Evolutionary conservation across 768 basidiomycete species (phyloP).

Genomic region (Serendipita sp.): DNA sequence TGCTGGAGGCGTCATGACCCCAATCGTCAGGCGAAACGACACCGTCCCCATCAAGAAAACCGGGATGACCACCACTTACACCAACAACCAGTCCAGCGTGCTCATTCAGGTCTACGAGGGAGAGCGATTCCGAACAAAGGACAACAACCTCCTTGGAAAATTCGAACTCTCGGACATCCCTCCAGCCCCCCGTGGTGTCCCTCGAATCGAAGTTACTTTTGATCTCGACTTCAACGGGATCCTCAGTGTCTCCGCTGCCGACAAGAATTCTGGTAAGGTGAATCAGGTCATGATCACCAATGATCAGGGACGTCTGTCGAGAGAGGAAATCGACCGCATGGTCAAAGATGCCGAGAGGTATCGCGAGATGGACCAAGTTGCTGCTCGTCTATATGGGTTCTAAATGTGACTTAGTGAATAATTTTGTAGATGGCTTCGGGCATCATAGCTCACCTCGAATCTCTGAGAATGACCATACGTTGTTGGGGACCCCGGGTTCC

Average conservation of each 20-base stretch:
- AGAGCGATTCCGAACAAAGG: slow-evolving; percentile 31
- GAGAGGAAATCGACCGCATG: slow-evolving; percentile 43
- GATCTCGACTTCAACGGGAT: slow-evolving; percentile 40
- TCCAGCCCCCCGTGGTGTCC: slow-evolving; percentile 30
- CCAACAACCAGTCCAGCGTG: slow-evolving; percentile 22
- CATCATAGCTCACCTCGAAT: no score
- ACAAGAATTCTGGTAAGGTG: slow-evolving; percentile 24
- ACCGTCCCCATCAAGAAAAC: slow-evolving; percentile 37
- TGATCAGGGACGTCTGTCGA: slow-evolving; percentile 34
- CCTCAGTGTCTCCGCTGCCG: slow-evolving; percentile 24
- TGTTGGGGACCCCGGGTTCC: no score
- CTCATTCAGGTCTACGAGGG: slow-evolving; percentile 24
- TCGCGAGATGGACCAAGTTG: no score
- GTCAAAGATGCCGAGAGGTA: slow-evolving; percentile 38
- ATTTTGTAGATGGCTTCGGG: no score
- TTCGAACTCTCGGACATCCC: slow-evolving; percentile 34
- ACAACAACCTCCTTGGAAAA: slow-evolving; percentile 33
- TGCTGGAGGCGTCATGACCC: slow-evolving; percentile 34
- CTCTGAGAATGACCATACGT: no score
- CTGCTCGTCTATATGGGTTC: no score
- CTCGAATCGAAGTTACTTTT: slow-evolving; percentile 32
- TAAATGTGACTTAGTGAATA: no score
- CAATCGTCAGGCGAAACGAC: slow-evolving; percentile 35
- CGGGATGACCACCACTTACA: slow-evolving; percentile 22
- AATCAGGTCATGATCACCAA: slow-evolving; percentile 28